Evolutionary conservation across 225 moss, liverwort and hornwort species (phyloP).

Genomic region (Climacium dendroides): DNA sequence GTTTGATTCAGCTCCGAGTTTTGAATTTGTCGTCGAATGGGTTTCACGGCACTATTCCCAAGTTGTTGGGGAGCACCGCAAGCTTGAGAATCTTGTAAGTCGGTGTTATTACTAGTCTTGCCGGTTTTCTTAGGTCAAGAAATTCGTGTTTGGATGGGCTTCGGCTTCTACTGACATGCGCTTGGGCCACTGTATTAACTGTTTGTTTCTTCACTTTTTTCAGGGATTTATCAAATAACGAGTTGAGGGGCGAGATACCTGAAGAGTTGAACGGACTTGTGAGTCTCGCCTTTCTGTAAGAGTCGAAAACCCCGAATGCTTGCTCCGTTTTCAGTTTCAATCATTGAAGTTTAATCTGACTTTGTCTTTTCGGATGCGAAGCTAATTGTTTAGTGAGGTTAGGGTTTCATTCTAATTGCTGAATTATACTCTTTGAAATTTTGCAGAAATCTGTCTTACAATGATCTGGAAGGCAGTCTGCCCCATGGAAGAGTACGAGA

Average conservation of each 20-base stretch:
- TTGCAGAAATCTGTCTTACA: slow-evolving; percentile 6
- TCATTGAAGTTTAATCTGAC: background rate
- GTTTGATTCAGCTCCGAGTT: slow-evolving; percentile 4
- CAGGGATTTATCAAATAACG: slow-evolving; percentile 10
- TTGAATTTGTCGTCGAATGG: slow-evolving; percentile 20
- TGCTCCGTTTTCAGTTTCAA: background rate
- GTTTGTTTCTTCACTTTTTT: background rate
- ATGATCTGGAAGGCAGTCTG: slow-evolving; percentile 14
- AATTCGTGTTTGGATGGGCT: background rate
- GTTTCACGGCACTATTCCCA: slow-evolving; percentile 11
- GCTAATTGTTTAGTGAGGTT: too few relatives aligned
- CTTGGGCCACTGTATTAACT: background rate
- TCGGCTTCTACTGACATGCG: background rate
- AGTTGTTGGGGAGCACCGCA: background rate
- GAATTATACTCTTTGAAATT: background rate
- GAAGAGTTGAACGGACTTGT: background rate
- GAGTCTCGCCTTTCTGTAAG: slow-evolving; percentile 10
- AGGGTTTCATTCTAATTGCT: background rate
- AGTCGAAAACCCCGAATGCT: background rate
- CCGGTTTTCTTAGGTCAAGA: background rate
- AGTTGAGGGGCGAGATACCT: slow-evolving; percentile 3
- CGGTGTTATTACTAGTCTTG: background rate
- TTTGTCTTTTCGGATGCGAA: background rate
- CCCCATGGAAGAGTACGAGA: background rate
- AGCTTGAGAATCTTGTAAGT: slow-evolving; percentile 26